Conservation (phyloP, 495 filamentous ascomycete species). For the Penicillium cataractarum region DNA sequence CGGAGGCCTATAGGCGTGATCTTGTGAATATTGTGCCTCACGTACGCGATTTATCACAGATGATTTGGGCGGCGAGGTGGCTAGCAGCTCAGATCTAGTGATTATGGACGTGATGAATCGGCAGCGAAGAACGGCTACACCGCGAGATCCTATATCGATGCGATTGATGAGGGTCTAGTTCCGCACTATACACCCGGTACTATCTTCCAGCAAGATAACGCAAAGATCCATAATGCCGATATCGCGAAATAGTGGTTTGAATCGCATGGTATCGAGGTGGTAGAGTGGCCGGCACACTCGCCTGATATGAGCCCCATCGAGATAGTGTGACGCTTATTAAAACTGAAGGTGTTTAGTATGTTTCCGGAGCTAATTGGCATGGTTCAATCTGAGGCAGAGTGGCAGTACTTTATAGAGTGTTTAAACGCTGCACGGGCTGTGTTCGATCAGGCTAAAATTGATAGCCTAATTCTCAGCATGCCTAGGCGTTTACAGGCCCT, state of each 20-base stretch:
- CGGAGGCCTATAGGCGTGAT: background rate
- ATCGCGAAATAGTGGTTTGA: background rate
- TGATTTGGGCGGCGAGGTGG: background rate
- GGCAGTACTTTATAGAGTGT: background rate
- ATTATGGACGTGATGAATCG: background rate
- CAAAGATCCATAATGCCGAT: background rate
- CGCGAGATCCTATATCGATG: background rate
- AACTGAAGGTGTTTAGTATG: background rate
- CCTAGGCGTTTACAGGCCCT: background rate
- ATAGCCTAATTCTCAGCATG: background rate
- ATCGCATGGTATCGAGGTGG: background rate
- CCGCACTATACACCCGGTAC: background rate
- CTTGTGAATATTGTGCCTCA: background rate
- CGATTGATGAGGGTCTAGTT: background rate
- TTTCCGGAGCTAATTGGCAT: background rate
- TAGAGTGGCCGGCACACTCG: background rate
- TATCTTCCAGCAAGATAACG: constrained; percentile 7
- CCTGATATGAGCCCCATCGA: constrained; percentile 3
- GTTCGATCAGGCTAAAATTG: background rate
- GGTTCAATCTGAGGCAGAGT: background rate
- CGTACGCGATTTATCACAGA: background rate
- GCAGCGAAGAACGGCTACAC: background rate
- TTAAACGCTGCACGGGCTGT: background rate
- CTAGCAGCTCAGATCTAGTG: background rate
- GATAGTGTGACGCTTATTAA: background rate